Conservation (phyloP, 371 early-diverging fungal species). For the Mycotypha africana region DNA sequence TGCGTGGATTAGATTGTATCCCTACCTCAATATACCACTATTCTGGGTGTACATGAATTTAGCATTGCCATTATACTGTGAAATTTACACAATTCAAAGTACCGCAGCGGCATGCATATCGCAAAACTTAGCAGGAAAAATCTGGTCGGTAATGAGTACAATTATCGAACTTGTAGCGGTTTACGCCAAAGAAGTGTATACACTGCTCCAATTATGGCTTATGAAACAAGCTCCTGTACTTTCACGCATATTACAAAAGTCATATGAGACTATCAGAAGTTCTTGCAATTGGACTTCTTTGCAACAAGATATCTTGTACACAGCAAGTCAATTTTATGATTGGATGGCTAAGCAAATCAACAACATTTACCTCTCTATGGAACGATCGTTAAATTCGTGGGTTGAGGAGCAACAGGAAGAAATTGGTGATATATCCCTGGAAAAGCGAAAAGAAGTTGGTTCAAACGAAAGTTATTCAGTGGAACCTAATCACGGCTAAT, state of each 20-base stretch:
- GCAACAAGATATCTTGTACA: not conserved
- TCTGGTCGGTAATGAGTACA: no score
- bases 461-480: no score
- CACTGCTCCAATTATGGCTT: conserved; percentile 3
- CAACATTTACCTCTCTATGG: conserved; percentile 11
- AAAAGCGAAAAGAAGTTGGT: no score
- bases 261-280: not conserved
- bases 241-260: conserved; percentile 1
- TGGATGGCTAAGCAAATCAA: conserved; percentile 4
- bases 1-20: conserved; percentile 2
- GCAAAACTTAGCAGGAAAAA: no score
- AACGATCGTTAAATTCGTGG: conserved; percentile 12
- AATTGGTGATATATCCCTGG: no score
- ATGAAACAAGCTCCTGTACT: conserved; percentile 15
- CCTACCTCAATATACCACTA: conserved; percentile 3
- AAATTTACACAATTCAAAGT: not conserved
- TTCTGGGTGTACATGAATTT: conserved; percentile 4
- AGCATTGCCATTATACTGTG: conserved; percentile 1
- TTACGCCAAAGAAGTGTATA: not conserved
- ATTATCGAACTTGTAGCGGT: not conserved
- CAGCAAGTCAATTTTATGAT: not conserved
- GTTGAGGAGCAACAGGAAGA: conserved; percentile 9
- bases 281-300: conserved; percentile 7
- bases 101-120: no score
- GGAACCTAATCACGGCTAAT: no score